Conservation (phyloP, 2,329 filamentous ascomycete species). For the Nemania sp. region DNA sequence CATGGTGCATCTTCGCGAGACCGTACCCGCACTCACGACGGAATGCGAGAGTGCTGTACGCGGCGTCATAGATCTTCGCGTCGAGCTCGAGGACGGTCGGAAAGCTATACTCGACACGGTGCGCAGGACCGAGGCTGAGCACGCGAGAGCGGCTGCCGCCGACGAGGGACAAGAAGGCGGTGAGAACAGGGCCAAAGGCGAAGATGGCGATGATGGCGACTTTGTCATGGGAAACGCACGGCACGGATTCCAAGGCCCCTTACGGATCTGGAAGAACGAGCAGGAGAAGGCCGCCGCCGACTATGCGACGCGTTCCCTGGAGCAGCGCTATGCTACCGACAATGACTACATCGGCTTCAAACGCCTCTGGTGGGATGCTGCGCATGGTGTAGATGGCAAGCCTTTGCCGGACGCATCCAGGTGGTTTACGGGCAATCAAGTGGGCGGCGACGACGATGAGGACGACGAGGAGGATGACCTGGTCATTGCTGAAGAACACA, state of each 20-base stretch:
- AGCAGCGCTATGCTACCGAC: conserved; percentile 58
- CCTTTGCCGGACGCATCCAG: conserved; percentile 56
- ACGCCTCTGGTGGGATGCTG: conserved; percentile 59
- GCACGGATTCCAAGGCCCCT: conserved; percentile 38
- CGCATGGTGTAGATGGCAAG: conserved; percentile 53
- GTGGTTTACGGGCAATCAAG: conserved; percentile 56
- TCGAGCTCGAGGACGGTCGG: conserved; percentile 54
- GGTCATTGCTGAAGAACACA: conserved; percentile 64
- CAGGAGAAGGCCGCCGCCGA: conserved; percentile 46
- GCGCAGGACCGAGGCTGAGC: conserved; percentile 37
- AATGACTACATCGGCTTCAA: conserved; percentile 66
- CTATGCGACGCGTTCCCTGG: conserved; percentile 48
- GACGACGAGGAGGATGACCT: conserved; percentile 70
- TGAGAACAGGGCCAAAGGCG: conserved; percentile 26
- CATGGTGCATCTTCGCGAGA: conserved; percentile 44
- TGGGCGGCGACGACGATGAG: conserved; percentile 39
- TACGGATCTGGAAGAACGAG: conserved; percentile 44
- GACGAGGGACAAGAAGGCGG: conserved; percentile 24
- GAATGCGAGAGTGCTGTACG: conserved; percentile 54
- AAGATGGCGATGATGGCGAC: conserved; percentile 32
- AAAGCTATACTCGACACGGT: conserved; percentile 45
- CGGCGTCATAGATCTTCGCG: conserved; percentile 53
- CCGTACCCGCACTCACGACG: conserved; percentile 49
- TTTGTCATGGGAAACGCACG: conserved; percentile 36
- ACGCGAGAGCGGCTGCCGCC: conserved; percentile 28